Evolutionary conservation across 2,329 filamentous ascomycete species (phyloP), one percentile per base, ranked within the genome.

Genomic region (Nectriaceae sp.): DNA sequence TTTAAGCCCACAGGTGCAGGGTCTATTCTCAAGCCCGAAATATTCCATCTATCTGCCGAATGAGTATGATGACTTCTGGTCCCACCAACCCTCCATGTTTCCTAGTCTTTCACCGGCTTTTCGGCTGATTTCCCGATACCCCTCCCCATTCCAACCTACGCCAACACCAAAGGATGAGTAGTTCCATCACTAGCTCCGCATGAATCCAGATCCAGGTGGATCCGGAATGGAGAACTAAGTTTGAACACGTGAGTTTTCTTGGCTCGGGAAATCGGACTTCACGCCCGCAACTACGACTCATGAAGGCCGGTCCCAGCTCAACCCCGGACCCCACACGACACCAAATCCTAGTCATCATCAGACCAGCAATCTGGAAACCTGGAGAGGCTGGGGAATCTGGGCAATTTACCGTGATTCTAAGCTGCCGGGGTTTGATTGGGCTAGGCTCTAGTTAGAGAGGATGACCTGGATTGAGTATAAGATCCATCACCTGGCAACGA

Each of bases 61-160:
- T 24, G 43, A 44, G 26, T 36, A 44, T 40, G 20, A 15, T 21
- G 41, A 49, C 31, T n/a, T 24, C 16, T 29, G n/a, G 39, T 42
- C 20, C 38, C 49, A 36, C 24, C 33, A 11, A 36, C 8, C 20
- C n/a, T n/a, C 24, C 31, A 10, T 46, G 18, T 11, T 11, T 36
- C n/a, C 21, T 26, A 44, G 11, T 21, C 5, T 16, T 10, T 10
- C 15, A 46, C 43, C 50, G 50, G 50, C 31, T 40, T 40, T 36
- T 52, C 39, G 39, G 4, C 36, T 35, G 39, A 52, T 52, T 52
- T 52, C 42, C 50, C 50, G 50, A 37, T 35, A 13, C 45, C 33
- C 42, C 42, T 22, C 24, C 3, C 16, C 16, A 13, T 13, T 22
- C 22, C 5, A 20, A 16, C n/a, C 4, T 26, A 22, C 6, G n/a